Conservation (phyloP, 2,329 filamentous ascomycete genomes). For the Talaromyces sp. region DNA sequence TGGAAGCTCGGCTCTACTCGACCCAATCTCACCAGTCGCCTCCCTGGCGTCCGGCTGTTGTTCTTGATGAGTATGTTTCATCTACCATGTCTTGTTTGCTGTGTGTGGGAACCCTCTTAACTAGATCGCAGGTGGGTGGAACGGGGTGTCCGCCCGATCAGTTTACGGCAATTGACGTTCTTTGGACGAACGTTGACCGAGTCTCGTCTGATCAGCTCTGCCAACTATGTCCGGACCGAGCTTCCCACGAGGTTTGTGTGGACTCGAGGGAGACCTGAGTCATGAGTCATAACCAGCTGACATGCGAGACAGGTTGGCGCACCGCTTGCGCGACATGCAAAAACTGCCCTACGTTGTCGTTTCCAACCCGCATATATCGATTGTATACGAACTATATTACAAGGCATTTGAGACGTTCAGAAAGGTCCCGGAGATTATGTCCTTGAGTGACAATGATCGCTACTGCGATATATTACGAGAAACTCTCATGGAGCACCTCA, state of each 20-base stretch:
- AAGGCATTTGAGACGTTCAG: slow-evolving; percentile 90
- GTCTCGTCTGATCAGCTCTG: slow-evolving; percentile 80
- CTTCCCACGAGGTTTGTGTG: slow-evolving; percentile 67
- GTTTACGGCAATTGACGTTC: slow-evolving; percentile 90
- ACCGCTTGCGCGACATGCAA: slow-evolving; percentile 95
- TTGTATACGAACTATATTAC: slow-evolving; percentile 96
- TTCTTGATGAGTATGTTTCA: slow-evolving; percentile 52
- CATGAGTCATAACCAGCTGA: not conserved
- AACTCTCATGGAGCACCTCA: slow-evolving; percentile 80
- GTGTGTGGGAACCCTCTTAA: not conserved
- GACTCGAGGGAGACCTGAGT: not conserved
- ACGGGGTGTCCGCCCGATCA: slow-evolving; percentile 89
- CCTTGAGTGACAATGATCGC: slow-evolving; percentile 79
- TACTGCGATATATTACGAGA: slow-evolving; percentile 75
- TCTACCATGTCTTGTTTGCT: not conserved
- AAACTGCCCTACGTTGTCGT: slow-evolving; percentile 92
- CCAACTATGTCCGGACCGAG: slow-evolving; percentile 95
- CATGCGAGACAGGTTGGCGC: slow-evolving; percentile 60
- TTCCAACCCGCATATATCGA: slow-evolving; percentile 86
- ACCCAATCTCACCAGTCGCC: slow-evolving; percentile 35
- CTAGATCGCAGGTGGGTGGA: slow-evolving; percentile 70
- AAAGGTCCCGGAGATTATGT: slow-evolving; percentile 74
- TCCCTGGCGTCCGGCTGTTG: slow-evolving; percentile 53
- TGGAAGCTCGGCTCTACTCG: slow-evolving; percentile 22
- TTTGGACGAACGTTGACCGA: slow-evolving; percentile 93